Evolutionary conservation across 2,329 filamentous ascomycete genomes (phyloP).

Genomic region (Penicillium sp.): DNA sequence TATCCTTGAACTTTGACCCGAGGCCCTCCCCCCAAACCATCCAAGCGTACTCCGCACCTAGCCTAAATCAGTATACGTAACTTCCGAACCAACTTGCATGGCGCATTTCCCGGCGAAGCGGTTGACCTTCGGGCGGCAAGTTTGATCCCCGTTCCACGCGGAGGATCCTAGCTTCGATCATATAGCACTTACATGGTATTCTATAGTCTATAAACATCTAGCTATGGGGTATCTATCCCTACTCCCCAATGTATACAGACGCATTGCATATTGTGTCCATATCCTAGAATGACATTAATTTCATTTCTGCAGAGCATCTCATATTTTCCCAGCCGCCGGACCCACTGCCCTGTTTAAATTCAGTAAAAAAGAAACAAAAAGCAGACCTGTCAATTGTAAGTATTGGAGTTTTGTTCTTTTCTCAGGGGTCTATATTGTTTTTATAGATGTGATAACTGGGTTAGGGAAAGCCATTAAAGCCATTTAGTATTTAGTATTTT

Average conservation of each 20-base stretch:
- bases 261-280: neutral
- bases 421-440: neutral
- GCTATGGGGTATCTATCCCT: neutral
- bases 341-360: slow-evolving; percentile 1
- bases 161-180: slow-evolving; percentile 12
- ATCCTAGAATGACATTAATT: neutral
- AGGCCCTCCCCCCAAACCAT: neutral
- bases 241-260: neutral
- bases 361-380: slow-evolving; percentile 11
- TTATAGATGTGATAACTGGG: neutral
- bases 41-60: too few species aligned
- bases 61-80: neutral
- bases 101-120: slow-evolving; percentile 8
- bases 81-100: slow-evolving; percentile 2
- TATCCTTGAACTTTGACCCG: neutral
- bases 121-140: slow-evolving; percentile 13
- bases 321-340: slow-evolving; percentile 8
- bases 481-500: neutral
- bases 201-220: neutral
- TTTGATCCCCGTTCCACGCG: slow-evolving; percentile 13
- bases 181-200: neutral
- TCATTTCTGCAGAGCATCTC: slow-evolving; percentile 3
- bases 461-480: neutral
- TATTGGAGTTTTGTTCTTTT: neutral
- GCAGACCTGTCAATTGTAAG: slow-evolving; percentile 29